phyloP scores from a whole-genome alignment of 2,329 filamentous ascomycete species.

The Fusarium begoniae region DNA sequence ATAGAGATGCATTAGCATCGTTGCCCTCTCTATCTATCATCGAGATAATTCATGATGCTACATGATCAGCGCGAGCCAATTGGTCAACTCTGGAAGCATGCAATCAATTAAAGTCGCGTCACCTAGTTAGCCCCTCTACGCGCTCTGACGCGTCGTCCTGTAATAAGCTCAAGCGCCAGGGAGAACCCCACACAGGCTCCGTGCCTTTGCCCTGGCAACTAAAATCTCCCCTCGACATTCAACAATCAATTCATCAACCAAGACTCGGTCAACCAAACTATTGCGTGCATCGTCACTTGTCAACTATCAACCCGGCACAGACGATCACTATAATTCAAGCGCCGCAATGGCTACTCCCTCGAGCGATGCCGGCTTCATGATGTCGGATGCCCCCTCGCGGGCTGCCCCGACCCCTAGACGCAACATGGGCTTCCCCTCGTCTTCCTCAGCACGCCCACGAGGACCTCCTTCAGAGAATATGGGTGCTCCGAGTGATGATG shows the following conservation, averaged over 20 bases:
- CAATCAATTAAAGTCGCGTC: conserved; percentile 54
- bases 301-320: background rate
- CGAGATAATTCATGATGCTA: background rate
- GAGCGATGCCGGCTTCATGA: conserved; percentile 65
- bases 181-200: conserved; percentile 22
- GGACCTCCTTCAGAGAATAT: conserved; percentile 71
- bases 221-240: conserved; percentile 36
- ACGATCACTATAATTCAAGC: background rate
- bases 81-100: conserved; percentile 43
- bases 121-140: conserved; percentile 44
- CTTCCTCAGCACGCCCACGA: conserved; percentile 62
- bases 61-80: background rate
- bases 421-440: conserved; percentile 57
- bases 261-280: background rate
- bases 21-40: background rate
- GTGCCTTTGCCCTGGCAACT: conserved; percentile 35
- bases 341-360: conserved; percentile 57
- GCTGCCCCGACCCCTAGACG: conserved; percentile 55
- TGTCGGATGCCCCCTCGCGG: conserved; percentile 64
- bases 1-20: background rate
- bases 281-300: background rate
- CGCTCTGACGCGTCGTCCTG: conserved; percentile 42
- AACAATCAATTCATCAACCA: conserved; percentile 10
- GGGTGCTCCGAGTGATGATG: conserved; percentile 69
- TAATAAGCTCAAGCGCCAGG: conserved; percentile 1